phyloP scores from a whole-genome alignment of 192 early-diverging fungal genomes.

The Backusella mclennaniae region DNA sequence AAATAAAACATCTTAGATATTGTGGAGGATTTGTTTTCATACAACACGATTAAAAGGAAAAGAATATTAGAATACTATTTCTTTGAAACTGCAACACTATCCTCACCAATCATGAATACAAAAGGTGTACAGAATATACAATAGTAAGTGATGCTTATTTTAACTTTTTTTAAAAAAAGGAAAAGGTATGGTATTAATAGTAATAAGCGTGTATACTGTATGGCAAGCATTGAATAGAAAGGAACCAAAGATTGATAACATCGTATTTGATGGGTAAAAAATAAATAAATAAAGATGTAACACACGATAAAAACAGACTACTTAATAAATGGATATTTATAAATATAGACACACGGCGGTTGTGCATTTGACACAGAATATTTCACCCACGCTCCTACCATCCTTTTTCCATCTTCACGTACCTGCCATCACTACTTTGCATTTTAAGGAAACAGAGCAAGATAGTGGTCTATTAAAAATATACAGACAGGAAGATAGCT shows the following conservation, averaged over 20 bases:
- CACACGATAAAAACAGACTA: neutral
- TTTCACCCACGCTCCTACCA: conserved; percentile 53
- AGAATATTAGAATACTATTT: conserved; percentile 55
- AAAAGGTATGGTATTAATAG: neutral
- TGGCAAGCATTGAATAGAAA: conserved; percentile 36
- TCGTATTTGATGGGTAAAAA: conserved; percentile 37
- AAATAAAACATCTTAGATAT: conserved; percentile 22
- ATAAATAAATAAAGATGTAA: neutral
- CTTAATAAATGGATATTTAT: neutral
- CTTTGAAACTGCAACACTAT: conserved; percentile 44
- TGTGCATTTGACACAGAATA: conserved; percentile 46
- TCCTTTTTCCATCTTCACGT: conserved; percentile 46
- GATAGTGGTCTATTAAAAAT: conserved; percentile 47
- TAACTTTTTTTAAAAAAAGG: neutral
- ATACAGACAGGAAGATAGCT: conserved; percentile 56
- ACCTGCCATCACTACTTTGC: conserved; percentile 50
- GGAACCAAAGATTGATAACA: conserved; percentile 32
- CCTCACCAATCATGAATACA: conserved; percentile 52
- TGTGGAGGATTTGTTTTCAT: conserved; percentile 46
- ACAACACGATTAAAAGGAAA: conserved; percentile 50
- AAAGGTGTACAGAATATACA: conserved; percentile 54
- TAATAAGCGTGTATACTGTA: conserved; percentile 32
- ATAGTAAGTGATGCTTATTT: conserved; percentile 28
- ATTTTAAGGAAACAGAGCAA: conserved; percentile 46
- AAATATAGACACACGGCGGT: conserved; percentile 42